Evolutionary conservation across 176 grass and related monocot genomes (phyloP).

Genomic region (Cymbopogon citratus): DNA sequence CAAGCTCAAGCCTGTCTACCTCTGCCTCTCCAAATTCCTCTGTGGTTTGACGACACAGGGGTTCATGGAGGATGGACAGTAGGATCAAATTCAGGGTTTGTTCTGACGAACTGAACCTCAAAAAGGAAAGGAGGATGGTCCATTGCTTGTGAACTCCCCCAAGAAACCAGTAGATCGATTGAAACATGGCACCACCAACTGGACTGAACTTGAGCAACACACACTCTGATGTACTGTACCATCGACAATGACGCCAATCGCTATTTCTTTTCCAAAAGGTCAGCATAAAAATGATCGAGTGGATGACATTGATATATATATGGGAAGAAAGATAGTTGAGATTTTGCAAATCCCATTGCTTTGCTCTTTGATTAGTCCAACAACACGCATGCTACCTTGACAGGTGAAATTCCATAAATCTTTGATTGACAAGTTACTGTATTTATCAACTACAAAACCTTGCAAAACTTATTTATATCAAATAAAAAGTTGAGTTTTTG

Average conservation of each 20-base stretch:
- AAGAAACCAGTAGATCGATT: background rate
- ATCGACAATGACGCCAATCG: background rate
- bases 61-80: no score
- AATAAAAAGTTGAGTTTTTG: background rate
- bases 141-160: background rate
- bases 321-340: background rate
- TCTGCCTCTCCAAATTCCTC: no score
- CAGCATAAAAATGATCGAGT: background rate
- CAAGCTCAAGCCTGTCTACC: no score
- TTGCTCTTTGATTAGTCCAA: background rate
- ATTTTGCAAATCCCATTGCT: background rate
- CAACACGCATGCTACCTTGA: background rate
- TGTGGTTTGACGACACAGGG: no score
- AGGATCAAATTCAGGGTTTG: background rate
- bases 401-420: background rate
- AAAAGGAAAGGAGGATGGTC: background rate
- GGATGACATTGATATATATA: background rate
- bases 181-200: slow-evolving; percentile 18
- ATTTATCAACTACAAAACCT: background rate
- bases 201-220: background rate
- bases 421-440: background rate
- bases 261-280: background rate
- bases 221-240: background rate
- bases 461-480: background rate
- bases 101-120: background rate